Base-by-base conservation (phyloP, 805 yeast genomes). In the Sugiyamaella valdiviana region DNA sequence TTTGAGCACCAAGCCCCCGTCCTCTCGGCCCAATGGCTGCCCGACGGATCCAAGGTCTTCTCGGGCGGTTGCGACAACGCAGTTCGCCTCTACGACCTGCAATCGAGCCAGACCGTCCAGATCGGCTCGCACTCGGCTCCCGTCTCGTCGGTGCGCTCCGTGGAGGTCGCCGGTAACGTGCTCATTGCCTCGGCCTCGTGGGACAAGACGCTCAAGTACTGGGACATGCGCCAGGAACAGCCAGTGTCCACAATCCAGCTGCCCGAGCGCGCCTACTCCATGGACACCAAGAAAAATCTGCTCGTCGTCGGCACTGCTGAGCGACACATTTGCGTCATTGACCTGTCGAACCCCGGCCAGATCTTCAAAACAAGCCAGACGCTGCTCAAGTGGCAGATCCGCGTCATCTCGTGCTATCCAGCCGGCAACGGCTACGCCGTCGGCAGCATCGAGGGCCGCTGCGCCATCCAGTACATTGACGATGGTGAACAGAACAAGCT, bases 281-380 rank as follows among this genome's bases (percentile, higher is more conserved):
- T 91, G 95, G 96, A 90, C 63, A 64, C 85, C 9, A 74, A 82
- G 44, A 86, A 84, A 59, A 84, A 85, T 62, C 71, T 93, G 52
- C 71, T 93, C 51, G 96, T 91, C 26, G 90, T 87, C n/a, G 97
- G 84, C 16, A 85, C 96, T 50, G 98, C 98, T 0, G 96, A 88
- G 57, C 77, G 91, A 57, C 91, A 89, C 57, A 71, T 91, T 42
- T 74, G 77, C 39, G 76, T 88, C 35, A 76, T 93, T 51, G 87
- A 93, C 63, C 71, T 93, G 61, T 55, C 60, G 35, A 83, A 83
- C 57, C 99, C 99, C 2, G 85, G 83, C 51, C 77, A 76, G 49
- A 83, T 91, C 40, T 89, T 85, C 70, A 86, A 85, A 62, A 78
- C 78, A 46, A 63, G 74, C 39, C 73, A 74, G 65, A 82, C 95